Conservation (phyloP, 441 rosid species). For the Dalechampia spathulata region DNA sequence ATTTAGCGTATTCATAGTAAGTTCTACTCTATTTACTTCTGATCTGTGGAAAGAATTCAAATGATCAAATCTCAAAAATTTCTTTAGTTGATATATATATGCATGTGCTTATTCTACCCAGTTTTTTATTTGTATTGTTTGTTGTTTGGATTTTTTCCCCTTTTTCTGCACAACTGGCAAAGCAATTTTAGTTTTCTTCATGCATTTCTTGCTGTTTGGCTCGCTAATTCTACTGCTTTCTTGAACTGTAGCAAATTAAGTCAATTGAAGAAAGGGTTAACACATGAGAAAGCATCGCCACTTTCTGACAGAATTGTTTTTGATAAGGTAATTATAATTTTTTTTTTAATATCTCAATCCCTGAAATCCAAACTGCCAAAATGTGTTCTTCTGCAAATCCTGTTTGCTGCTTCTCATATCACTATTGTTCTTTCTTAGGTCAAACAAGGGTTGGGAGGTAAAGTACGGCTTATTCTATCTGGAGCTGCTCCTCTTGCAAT, state of each 20-base stretch:
- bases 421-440: constrained; percentile 39
- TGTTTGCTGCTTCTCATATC: constrained; percentile 2
- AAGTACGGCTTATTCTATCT: constrained; percentile 77
- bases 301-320: constrained; percentile 83
- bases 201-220: constrained; percentile 8
- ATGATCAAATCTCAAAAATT: not conserved
- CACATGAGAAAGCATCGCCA: constrained; percentile 70
- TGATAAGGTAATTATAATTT: constrained; percentile 64
- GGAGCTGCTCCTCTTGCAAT: constrained; percentile 89
- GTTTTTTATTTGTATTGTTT: no score
- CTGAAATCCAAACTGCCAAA: not conserved
- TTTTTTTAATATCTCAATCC: not conserved
- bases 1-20: constrained; percentile 74
- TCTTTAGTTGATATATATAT: not conserved
- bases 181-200: not conserved
- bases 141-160: no score
- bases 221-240: not conserved
- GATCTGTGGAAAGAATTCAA: not conserved
- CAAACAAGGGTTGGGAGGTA: constrained; percentile 84
- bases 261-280: constrained; percentile 57
- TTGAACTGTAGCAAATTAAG: constrained; percentile 48
- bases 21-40: constrained; percentile 19
- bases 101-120: no score
- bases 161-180: no score
- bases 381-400: constrained; percentile 1